Conservation (phyloP, 2,329 filamentous ascomycete species). For the Colletotrichum melonis region DNA sequence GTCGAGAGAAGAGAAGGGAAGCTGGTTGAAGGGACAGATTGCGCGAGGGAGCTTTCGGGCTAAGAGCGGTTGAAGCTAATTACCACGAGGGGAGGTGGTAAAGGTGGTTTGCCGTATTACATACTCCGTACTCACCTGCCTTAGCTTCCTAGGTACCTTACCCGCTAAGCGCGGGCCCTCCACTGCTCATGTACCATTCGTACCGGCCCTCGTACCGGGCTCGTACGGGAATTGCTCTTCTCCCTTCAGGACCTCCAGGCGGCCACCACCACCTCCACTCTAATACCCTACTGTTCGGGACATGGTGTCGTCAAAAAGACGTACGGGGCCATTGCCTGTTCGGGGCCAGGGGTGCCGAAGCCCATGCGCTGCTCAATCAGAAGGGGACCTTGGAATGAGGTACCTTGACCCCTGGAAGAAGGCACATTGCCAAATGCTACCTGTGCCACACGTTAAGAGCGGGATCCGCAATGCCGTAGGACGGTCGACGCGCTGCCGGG, state of each 20-base stretch:
- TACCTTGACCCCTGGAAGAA: not conserved
- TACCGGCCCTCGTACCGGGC: too few relatives aligned
- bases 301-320: constrained; percentile 39
- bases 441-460: constrained; percentile 23
- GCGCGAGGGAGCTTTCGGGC: constrained; percentile 25
- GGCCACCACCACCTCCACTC: not conserved
- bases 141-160: not conserved
- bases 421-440: not conserved
- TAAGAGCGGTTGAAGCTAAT: constrained; percentile 19
- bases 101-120: constrained; percentile 1
- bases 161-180: not conserved
- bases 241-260: constrained; percentile 16
- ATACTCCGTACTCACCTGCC: not conserved
- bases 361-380: not conserved
- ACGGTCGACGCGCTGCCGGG: constrained; percentile 3
- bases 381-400: not conserved
- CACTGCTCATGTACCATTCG: too few relatives aligned
- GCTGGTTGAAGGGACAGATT: constrained; percentile 36
- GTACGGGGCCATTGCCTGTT: constrained; percentile 22
- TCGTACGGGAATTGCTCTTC: constrained; percentile 19
- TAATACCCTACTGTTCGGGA: constrained; percentile 23
- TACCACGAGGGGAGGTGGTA: constrained; percentile 3
- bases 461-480: constrained; percentile 5
- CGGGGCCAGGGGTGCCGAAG: constrained; percentile 22
- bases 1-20: constrained; percentile 36